A percentile compares a stretch with the other conserved stretches of the same genome.
Evolutionary conservation across 805 yeast species (phyloP).

Genomic region (Wickerhamiella occidentalis): DNA sequence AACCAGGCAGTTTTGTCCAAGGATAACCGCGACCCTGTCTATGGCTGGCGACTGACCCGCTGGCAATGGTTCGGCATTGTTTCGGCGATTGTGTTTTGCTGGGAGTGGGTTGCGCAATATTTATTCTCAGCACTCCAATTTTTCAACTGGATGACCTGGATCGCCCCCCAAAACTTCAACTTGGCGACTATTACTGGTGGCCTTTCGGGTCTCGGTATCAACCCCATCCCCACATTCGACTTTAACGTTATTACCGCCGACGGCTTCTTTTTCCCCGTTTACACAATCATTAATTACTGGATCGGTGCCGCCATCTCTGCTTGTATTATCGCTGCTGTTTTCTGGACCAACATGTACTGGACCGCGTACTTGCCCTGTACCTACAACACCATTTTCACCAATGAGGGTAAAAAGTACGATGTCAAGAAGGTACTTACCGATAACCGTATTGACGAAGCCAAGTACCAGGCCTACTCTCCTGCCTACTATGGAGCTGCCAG

Average conservation of each 20-base stretch:
- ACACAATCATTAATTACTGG: constrained; percentile 25
- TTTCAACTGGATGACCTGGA: constrained; percentile 57
- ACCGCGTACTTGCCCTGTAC: constrained; percentile 33
- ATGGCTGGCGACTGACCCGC: constrained; percentile 52
- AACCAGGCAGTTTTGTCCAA: constrained; percentile 29
- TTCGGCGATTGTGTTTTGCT: constrained; percentile 36
- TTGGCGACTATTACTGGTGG: constrained; percentile 56
- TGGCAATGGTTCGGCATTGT: constrained; percentile 38
- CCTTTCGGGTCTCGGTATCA: constrained; percentile 39
- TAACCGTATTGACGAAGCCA: constrained; percentile 32
- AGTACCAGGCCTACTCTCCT: constrained; percentile 41
- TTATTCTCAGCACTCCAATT: constrained; percentile 49
- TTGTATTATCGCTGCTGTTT: constrained; percentile 26
- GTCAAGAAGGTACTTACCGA: constrained; percentile 34
- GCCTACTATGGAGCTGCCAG: constrained; percentile 48
- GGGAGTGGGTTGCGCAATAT: constrained; percentile 61
- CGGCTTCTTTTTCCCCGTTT: constrained; percentile 30
- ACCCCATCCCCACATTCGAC: constrained; percentile 29
- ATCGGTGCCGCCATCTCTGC: constrained; percentile 23
- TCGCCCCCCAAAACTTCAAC: constrained; percentile 40
- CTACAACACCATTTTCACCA: constrained; percentile 39
- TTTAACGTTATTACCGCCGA: constrained; percentile 39
- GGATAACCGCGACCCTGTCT: constrained; percentile 27
- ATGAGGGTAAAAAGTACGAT: constrained; percentile 37
- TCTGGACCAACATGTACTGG: constrained; percentile 35